phyloP scores from a whole-genome alignment of 805 yeast genomes.

The Candida ortonii region DNA sequence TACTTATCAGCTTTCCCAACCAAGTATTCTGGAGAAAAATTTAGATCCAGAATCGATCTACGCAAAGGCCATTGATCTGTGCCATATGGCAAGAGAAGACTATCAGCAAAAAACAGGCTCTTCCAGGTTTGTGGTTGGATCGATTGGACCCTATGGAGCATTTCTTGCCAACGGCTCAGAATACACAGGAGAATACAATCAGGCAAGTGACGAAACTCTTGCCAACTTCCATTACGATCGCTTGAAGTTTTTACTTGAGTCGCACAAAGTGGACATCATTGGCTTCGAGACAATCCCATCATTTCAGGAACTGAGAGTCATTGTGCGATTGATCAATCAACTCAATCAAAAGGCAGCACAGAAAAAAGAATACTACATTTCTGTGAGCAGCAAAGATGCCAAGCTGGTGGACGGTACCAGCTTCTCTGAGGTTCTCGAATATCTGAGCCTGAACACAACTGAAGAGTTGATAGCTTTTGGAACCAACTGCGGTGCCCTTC shows the following conservation, averaged over 20 bases:
- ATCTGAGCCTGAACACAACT: conserved; percentile 22
- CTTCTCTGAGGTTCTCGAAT: conserved; percentile 31
- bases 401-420: conserved; percentile 52
- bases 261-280: conserved; percentile 50
- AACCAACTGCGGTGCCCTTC: conserved; percentile 61
- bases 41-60: conserved; percentile 22
- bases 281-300: conserved; percentile 75
- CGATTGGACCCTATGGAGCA: conserved; percentile 79
- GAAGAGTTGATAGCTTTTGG: conserved; percentile 48
- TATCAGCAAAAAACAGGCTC: conserved; percentile 13
- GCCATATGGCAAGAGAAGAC: conserved; percentile 20
- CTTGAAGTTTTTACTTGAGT: conserved; percentile 36
- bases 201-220: conserved; percentile 37
- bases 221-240: conserved; percentile 50
- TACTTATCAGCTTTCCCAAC: conserved; percentile 58
- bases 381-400: conserved; percentile 40
- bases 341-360: conserved; percentile 12
- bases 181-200: conserved; percentile 65
- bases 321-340: conserved; percentile 40
- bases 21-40: conserved; percentile 34
- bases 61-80: conserved; percentile 24
- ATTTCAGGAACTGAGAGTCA: conserved; percentile 50
- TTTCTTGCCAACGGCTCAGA: conserved; percentile 66
- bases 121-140: conserved; percentile 46
- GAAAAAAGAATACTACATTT: conserved; percentile 23